These are phyloP conservation scores for Ammopiptanthus mongolicus DNA, from an alignment of 306 rosid species.

Conservation along the genomic window DNA sequence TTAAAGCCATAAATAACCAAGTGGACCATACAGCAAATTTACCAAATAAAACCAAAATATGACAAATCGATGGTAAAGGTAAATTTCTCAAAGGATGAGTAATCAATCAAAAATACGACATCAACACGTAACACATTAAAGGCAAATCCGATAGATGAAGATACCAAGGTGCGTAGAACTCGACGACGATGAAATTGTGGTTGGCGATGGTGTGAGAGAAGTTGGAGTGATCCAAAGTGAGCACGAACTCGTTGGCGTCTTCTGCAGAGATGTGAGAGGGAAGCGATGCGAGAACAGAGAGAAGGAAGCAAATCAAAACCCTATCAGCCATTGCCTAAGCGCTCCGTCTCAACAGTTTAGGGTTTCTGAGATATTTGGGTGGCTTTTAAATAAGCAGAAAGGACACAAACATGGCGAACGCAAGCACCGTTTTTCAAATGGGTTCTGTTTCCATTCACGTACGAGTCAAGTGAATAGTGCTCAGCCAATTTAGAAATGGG, in stretches of 20 bases:
- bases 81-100: neutral
- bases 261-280: conserved; percentile 27
- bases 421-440: too few relatives aligned
- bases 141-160: neutral
- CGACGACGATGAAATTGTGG: conserved; percentile 65
- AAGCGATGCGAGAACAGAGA: conserved; percentile 24
- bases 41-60: neutral
- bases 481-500: too few relatives aligned
- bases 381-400: too few relatives aligned
- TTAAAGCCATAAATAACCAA: neutral
- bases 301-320: conserved; percentile 22
- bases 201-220: conserved; percentile 52
- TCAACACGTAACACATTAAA: too few relatives aligned
- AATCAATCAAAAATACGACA: neutral
- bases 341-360: too few relatives aligned
- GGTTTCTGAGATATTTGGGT: too few relatives aligned
- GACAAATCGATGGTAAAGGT: neutral
- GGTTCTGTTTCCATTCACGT: too few relatives aligned
- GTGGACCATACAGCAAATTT: neutral
- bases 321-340: conserved; percentile 36
- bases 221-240: conserved; percentile 62
- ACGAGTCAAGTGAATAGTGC: too few relatives aligned
- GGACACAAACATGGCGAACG: too few relatives aligned
- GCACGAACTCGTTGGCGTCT: conserved; percentile 56
- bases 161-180: conserved; percentile 81